phyloP scores from a whole-genome alignment of 768 basidiomycete genomes.

The Calocera viscosa region DNA sequence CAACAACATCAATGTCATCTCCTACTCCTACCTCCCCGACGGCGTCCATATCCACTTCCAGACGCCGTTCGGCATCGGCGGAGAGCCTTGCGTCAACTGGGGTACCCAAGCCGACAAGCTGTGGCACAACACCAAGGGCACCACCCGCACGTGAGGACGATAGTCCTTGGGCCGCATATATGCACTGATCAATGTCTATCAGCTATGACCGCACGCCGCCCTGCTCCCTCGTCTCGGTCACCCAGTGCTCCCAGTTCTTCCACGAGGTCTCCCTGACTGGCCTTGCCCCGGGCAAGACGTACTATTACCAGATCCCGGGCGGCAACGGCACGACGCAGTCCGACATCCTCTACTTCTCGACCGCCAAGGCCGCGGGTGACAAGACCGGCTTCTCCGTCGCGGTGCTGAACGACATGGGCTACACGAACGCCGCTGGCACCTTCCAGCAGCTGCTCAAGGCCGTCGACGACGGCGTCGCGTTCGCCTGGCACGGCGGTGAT shows the following conservation, averaged over 20 bases:
- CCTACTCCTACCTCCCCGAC: constrained; percentile 13
- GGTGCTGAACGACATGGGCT: constrained; percentile 21
- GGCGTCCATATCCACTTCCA: constrained; percentile 19
- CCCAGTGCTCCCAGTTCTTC: constrained; percentile 19
- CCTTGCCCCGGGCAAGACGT: constrained; percentile 15
- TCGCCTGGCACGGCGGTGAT: constrained; percentile 19
- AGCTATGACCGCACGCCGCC: constrained; percentile 17
- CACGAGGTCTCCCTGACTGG: constrained; percentile 15
- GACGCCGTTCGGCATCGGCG: constrained; percentile 17
- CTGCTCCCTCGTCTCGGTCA: constrained; percentile 14
- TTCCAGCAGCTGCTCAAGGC: constrained; percentile 15
- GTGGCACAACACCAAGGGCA: constrained; percentile 8
- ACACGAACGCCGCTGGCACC: constrained; percentile 19
- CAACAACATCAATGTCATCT: constrained; percentile 19
- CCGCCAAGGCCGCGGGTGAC: constrained; percentile 14
- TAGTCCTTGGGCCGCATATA: background rate
- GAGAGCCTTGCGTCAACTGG: constrained; percentile 14
- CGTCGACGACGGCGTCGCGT: constrained; percentile 17
- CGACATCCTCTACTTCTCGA: constrained; percentile 16
- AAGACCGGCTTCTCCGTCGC: constrained; percentile 15
- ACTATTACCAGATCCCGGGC: constrained; percentile 19
- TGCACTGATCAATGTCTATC: background rate
- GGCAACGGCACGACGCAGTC: constrained; percentile 19
- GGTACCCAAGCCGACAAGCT: constrained; percentile 12
- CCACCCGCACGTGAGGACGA: constrained; percentile 1